Percentiles rank a stretch among this genome's conserved stretches.
phyloP scores from a whole-genome alignment of 768 basidiomycete species.

The Rhodotorula kratochvilovae region DNA sequence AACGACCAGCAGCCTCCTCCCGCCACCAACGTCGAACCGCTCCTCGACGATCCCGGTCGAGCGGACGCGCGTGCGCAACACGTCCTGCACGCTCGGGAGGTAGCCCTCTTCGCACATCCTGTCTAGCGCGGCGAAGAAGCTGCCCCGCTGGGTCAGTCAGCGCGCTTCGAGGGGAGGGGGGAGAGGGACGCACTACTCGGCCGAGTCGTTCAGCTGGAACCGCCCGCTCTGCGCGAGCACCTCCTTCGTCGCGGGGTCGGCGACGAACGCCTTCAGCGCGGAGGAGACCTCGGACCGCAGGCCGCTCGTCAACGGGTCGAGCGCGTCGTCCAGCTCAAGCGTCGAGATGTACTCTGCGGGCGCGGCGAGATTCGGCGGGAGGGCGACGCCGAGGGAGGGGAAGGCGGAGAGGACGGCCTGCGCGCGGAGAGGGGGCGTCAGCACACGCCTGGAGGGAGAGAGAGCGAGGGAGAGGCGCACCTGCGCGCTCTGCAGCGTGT shows the following conservation, averaged over 20 bases:
- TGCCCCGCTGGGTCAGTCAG: no score
- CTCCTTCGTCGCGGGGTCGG: not conserved
- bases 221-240: not conserved
- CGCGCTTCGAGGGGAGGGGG: no score
- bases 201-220: slow-evolving; percentile 34
- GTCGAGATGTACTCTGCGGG: not conserved
- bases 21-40: slow-evolving; percentile 81
- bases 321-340: slow-evolving; percentile 4
- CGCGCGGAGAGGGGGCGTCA: no score
- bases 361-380: not conserved
- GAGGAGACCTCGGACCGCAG: not conserved
- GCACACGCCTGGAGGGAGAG: not conserved
- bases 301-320: not conserved
- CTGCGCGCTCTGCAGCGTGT: slow-evolving; percentile 88
- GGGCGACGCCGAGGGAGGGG: not conserved
- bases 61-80: slow-evolving; percentile 86
- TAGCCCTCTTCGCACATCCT: slow-evolving; percentile 70
- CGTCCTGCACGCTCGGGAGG: slow-evolving; percentile 90
- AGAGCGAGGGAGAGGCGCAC: slow-evolving; percentile 50
- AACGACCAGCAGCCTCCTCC: slow-evolving; percentile 53
- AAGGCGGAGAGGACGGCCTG: slow-evolving; percentile 31
- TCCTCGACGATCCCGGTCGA: slow-evolving; percentile 98
- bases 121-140: slow-evolving; percentile 58
- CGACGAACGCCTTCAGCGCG: slow-evolving; percentile 13
- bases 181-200: slow-evolving; percentile 12